Base-by-base conservation (phyloP, 495 filamentous ascomycete species). In the Neurospora africana region DNA sequence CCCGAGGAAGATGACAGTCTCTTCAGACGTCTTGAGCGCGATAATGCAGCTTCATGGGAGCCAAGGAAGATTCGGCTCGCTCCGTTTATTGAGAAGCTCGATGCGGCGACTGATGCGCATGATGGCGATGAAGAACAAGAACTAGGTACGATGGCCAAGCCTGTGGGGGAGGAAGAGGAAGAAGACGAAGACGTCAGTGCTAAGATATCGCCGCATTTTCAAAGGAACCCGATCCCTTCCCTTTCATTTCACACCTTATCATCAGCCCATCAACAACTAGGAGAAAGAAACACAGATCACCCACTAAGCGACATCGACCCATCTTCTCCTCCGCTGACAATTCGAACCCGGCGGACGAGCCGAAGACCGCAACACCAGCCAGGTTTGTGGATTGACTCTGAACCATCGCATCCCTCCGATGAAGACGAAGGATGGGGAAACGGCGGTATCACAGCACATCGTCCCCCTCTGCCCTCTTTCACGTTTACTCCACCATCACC, bases 1-100 rank as follows among this genome's bases (percentile, higher is more conserved):
- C 78, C 81, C 5, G 73, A 75, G 23, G 82, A 84, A n/a, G 75
- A 78, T 23, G 71, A 47, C 11, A 89, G 92, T 80, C 82, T 94
- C 43, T 83, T 97, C 71, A 67, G 69, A 19, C n/a, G 27, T 11
- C 39, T 77, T 15, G 74, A 79, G 23, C 35, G 8, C 3, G 73
- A 73, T 13, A 74, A 44, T 9, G 27, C 33, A 1, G 37, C 69
- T 1, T 69, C 72, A 1, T 79, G 78, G 78, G 70, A 38, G 11
- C 76, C 75, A 1, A 61, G 75, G n/a, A 71, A 43, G 10, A 68
- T 77, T 23, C 70, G 75, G 35, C 58, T 73, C 2, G 68, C 68
- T 40, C 43, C 69, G 13, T 33, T 68, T 21, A 69, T 71, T 13
- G 44, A 73, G 53, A 65, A 65, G 3, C 27, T 65, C 15, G 53